phyloP scores from a whole-genome alignment of 805 yeast genomes.

The Suhomyces xylopsoci region DNA sequence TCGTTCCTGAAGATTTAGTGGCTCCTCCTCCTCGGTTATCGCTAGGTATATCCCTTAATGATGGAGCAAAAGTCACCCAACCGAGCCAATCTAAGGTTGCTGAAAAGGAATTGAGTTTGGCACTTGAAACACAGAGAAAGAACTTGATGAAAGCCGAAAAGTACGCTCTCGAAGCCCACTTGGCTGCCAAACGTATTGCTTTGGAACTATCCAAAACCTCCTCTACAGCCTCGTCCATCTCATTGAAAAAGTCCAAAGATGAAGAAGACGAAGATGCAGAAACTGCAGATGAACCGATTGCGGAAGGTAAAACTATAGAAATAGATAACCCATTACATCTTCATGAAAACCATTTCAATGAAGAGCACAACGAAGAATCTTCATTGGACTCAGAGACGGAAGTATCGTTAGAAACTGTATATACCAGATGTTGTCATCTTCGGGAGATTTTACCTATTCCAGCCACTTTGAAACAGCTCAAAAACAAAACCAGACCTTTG shows the following conservation, averaged over 20 bases:
- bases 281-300: constrained; percentile 8
- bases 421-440: constrained; percentile 49
- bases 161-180: constrained; percentile 75
- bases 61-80: constrained; percentile 19
- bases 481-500: constrained; percentile 48
- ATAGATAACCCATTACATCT: constrained; percentile 72
- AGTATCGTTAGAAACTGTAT: constrained; percentile 47
- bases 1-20: constrained; percentile 60
- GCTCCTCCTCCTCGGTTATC: constrained; percentile 64
- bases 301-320: constrained; percentile 27
- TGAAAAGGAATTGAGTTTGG: constrained; percentile 50
- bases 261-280: constrained; percentile 20
- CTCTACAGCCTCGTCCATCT: not conserved
- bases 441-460: constrained; percentile 50
- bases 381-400: constrained; percentile 10
- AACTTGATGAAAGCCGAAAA: constrained; percentile 60
- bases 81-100: constrained; percentile 25
- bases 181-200: constrained; percentile 67
- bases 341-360: constrained; percentile 52
- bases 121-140: constrained; percentile 55
- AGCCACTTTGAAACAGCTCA: constrained; percentile 52
- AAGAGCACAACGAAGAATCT: constrained; percentile 13
- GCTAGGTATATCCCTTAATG: constrained; percentile 59
- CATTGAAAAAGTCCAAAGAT: constrained; percentile 10
- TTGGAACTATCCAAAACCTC: constrained; percentile 45